Evolutionary conservation across 1,284 basidiomycete species (phyloP), one percentile per base, ranked within the genome.

Genomic region (Cryptococcus depauperatus): DNA sequence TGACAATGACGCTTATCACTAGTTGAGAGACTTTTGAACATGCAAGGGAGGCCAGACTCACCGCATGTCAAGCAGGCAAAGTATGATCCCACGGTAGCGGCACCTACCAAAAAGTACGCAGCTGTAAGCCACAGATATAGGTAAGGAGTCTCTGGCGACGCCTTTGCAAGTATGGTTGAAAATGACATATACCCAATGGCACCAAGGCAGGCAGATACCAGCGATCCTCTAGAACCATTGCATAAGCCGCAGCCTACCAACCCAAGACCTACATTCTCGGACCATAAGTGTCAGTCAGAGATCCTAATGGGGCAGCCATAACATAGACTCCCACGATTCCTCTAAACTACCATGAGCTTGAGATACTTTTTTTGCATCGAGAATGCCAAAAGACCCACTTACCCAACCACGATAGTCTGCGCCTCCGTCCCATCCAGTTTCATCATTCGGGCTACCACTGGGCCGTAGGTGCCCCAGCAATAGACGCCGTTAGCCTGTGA

Each of bases 401-500:
- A 69, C 66, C 65, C 64, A 5, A 69, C 56, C n/a, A 68, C 68
- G 27, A 71, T 68, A 1, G 66, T 69, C 56, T 69, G 67, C 9
- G 64, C 55, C 46, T 69, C 52, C 4, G 65, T 52, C 2, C 55
- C 60, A 21, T 52, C 56, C 43, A 71, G 46, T 1, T 61, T 56
- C 16, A 69, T 43, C 37, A 40, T 41, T 32, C 55, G 46, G 4
- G 57, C 55, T 8, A 71, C 64, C 10, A 69, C 62, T 0, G 68
- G 68, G 1, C 70, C 70, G 54, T 71, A 71, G 1, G 67, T 68
- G 2, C 68, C 66, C 68, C 68, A 71, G 42, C 59, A 68, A 50
- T 69, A 70, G n/a, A 69, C 68, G n/a, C 70, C 70, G 48, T 71
- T 70, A 1, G 70, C 68, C 48, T 66, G 65, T 0, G 69, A 33